Evolutionary conservation across 148 eudicot species (phyloP).

Genomic region (Nyssa sinensis): DNA sequence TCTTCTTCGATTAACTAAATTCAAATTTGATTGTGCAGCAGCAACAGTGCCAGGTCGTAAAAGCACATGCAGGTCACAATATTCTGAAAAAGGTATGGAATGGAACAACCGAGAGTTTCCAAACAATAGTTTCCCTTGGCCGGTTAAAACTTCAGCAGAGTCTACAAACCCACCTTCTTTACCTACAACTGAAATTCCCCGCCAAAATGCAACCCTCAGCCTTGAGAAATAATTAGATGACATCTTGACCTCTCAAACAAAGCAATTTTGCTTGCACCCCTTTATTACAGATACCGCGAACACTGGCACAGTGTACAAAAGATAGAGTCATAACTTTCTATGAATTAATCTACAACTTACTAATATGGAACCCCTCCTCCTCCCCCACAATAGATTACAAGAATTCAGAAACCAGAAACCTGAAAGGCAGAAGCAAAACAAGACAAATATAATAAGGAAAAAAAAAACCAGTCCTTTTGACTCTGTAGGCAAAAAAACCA

Average conservation of each 20-base stretch:
- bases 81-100: constrained; percentile 26
- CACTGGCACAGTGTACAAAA: constrained; percentile 19
- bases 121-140: constrained; percentile 44
- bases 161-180: constrained; percentile 35
- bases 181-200: constrained; percentile 43
- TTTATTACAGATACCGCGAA: constrained; percentile 17
- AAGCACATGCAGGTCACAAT: constrained; percentile 34
- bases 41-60: constrained; percentile 43
- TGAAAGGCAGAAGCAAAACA: constrained; percentile 6
- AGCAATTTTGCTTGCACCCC: constrained; percentile 20
- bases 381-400: neutral
- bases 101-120: constrained; percentile 37
- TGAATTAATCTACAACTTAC: too few relatives aligned
- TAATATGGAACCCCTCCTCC: constrained; percentile 6
- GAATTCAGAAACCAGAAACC: constrained; percentile 20
- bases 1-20: constrained; percentile 35
- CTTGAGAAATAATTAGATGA: constrained; percentile 48
- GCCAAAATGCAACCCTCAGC: constrained; percentile 33
- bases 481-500: neutral
- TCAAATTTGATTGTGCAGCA: constrained; percentile 53
- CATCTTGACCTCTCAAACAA: constrained; percentile 47
- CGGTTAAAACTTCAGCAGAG: constrained; percentile 37
- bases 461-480: too few relatives aligned
- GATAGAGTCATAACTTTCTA: constrained; percentile 40
- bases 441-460: neutral